Evolutionary conservation across 495 filamentous ascomycete species (phyloP), one percentile per base, ranked within the genome.

Genomic region (Xylaria longipes): DNA sequence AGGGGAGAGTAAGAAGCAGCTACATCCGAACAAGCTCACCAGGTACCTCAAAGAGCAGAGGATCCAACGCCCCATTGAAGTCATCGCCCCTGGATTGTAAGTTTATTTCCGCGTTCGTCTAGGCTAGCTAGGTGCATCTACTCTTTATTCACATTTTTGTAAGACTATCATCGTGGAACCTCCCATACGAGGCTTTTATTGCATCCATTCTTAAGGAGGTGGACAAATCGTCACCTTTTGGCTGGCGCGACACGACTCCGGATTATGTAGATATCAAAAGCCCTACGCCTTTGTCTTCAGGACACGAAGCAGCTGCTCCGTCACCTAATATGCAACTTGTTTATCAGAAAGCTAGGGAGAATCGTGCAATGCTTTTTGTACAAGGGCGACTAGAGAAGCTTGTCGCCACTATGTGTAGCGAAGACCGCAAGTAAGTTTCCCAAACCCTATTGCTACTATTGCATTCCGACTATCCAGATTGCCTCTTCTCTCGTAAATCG

Each of bases 321-420:
- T 60, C 56, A 12, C 56, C 56, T 37, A 60, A 60, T 15, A 60
- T 22, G 56, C 15, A 60, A 5, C 56, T 60, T 37, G 56, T 60
- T 37, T 60, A 60, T 37, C 56, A 37, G 9, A 60, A 60, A 37
- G 56, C 56, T 8, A 60, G 56, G 20, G 56, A 60, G 31, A 20
- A 37, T 37, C 31, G 56, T 11, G 31, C 56, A 37, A 6, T 22
- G 31, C 56, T 60, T 31, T 60, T 60, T 60, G 0, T 60, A 12
- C 29, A 60, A 22, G 56, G 31, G 20, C 56, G 56, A 37, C 20
- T 37, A 1, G 56, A 60, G 33, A 17, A 60, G 29, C 56, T 60
- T 20, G 17, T 60, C 56, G 29, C 37, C 12, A 1, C 31, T 37
- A n/a, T 60, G 29, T 35, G 29, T 22, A n/a, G 31, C 1, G 56